phyloP scores from a whole-genome alignment of 371 early-diverging fungal species.

The Phascolomyces articulosus region DNA sequence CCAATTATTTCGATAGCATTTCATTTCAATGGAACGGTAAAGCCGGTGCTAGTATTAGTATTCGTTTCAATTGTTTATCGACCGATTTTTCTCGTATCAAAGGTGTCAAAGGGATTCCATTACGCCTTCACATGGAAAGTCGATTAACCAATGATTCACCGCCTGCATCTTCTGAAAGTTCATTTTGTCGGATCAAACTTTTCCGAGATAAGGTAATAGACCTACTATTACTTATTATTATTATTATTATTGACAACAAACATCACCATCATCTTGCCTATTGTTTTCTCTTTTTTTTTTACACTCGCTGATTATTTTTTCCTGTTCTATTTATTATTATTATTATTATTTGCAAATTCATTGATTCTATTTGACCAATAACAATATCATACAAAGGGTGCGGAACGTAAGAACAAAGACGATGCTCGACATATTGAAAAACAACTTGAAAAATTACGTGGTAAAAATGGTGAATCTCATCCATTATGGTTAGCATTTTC shows the following conservation, averaged over 20 bases:
- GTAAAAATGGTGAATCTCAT: slow-evolving; percentile 45
- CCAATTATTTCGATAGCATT: slow-evolving; percentile 64
- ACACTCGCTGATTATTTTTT: too few species aligned
- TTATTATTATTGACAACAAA: not conserved
- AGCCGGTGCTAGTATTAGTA: slow-evolving; percentile 60
- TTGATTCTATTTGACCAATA: too few species aligned
- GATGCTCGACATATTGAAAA: slow-evolving; percentile 63
- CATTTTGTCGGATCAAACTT: slow-evolving; percentile 64
- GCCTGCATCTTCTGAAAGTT: slow-evolving; percentile 33
- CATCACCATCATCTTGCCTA: too few species aligned
- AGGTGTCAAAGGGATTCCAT: too few species aligned
- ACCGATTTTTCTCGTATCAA: slow-evolving; percentile 79
- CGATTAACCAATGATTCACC: not conserved
- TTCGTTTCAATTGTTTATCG: slow-evolving; percentile 74
- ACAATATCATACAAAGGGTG: slow-evolving; percentile 43
- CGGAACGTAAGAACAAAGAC: slow-evolving; percentile 67
- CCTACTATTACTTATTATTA: too few species aligned
- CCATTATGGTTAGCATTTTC: slow-evolving; percentile 46
- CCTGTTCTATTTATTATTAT: too few species aligned
- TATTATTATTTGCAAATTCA: too few species aligned
- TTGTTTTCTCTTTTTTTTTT: too few species aligned
- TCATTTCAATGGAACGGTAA: slow-evolving; percentile 70
- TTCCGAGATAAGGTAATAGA: slow-evolving; percentile 74
- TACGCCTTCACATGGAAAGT: slow-evolving; percentile 63
- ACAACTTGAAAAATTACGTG: slow-evolving; percentile 57